Base-by-base conservation (phyloP, 192 early-diverging fungal species). In the Dimargaris xerosporica region DNA sequence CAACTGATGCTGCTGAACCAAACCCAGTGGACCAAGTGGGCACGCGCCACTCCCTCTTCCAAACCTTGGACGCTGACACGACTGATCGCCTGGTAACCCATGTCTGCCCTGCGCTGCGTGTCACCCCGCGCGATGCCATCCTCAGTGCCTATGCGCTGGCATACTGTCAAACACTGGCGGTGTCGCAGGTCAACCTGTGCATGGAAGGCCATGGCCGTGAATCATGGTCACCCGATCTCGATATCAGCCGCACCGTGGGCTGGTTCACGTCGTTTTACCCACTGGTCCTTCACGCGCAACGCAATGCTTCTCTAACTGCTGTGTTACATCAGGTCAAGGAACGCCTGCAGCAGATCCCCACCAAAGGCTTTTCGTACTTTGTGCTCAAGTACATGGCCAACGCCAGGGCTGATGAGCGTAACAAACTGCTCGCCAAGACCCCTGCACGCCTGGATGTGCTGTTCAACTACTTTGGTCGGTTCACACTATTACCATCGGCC, bases 241-340 rank as follows among this genome's bases (percentile, higher is more conserved):
- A 60, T 23, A 26, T 60, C 16, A 60, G n/a, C 7, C 58, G 42
- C 5, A 60, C 58, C 58, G 29, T 71, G 25, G 70, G 70, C 39
- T 71, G 70, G 70, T 71, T 71, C 53, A 70, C 69, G 7, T n/a
- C 67, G 28, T 25, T 66, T 25, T 62, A 52, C 44, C 62, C 63
- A 10, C 34, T 68, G 23, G 50, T 44, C 25, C n/a, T 68, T 16
- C 13, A 44, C 12, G 39, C 42, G 0, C n/a, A 13, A 1, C 5
- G 11, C 6, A n/a, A 44, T 23, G 41, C 5, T 0, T 23, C 58
- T 17, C 3, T 44, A 60, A 2, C 42, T 11, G 39, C 0, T 34
- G n/a, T 44, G n/a, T 43, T 60, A n/a, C 21, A 19, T 2, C 39
- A 41, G 34, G 23, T 19, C 58, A 60, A 60, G n/a, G 58, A 60